Base-by-base conservation (phyloP, 2,329 filamentous ascomycete species). In the Phyllosticta ampelicida region DNA sequence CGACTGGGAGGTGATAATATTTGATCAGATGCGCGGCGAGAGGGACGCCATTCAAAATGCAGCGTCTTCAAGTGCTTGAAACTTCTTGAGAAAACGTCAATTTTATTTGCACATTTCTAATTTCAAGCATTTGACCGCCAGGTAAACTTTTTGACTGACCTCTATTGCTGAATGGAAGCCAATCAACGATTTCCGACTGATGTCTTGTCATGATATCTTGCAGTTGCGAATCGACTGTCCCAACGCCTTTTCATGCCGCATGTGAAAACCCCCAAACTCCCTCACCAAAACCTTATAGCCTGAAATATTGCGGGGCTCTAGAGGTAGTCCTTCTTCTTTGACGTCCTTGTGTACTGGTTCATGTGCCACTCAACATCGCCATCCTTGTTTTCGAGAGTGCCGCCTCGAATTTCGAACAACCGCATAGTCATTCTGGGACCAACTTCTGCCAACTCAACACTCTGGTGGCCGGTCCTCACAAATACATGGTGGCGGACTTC, bases 361-460 rank as follows among this genome's bases (percentile, higher is more conserved):
- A 99, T 78, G 62, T 94, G 87, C 94, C 94, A 99, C 74, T 99
- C 94, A 4, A 95, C 85, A 73, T 99, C 94, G 3, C 92, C 92
- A 64, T 95, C 89, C 72, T 95, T 95, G 68, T 91, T 95, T 70
- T 97, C 94, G 61, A 96, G 77, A 3, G 92, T 95, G 16, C 94
- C 92, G 56, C 86, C 86, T 52, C 91, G 81, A 61, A 99, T 96
- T 75, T 97, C 90, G 69, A 97, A 99, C 56, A 90, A 77, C 64
- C 90, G 81, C 90, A 97, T 94, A n/a, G 90, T 96, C 89, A 97
- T 96, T 59, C 94, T 81, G 1, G 94, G 94, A 0, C 92, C 90
- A 54, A 95, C 90, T 71, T 96, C 90, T 13, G 88, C 86, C 65
- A 96, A 74, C 72, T 95, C 90, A 5, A 97, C 89, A 60, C 86